Evolutionary conservation across 805 yeast genomes (phyloP).

Genomic region (Candida koratica): DNA sequence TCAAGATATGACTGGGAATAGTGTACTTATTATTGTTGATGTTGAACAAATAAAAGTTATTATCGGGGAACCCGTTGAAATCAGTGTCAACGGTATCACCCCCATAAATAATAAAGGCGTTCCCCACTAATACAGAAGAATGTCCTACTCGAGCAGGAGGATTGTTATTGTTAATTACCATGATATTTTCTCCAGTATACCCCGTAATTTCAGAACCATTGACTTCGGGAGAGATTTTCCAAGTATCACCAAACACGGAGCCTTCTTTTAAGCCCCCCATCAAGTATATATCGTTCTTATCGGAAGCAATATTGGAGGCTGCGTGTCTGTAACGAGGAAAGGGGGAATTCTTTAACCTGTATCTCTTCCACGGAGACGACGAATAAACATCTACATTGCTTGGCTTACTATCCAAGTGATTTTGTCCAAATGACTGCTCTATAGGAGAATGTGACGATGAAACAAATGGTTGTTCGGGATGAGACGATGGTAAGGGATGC

Average conservation of each 20-base stretch:
- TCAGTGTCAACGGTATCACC: slow-evolving; percentile 91
- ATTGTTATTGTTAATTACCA: slow-evolving; percentile 61
- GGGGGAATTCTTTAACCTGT: slow-evolving; percentile 68
- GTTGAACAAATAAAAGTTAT: slow-evolving; percentile 82
- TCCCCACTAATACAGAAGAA: slow-evolving; percentile 85
- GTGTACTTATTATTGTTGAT: slow-evolving; percentile 44
- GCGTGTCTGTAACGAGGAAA: slow-evolving; percentile 95
- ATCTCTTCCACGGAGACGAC: slow-evolving; percentile 62
- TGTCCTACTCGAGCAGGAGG: slow-evolving; percentile 98
- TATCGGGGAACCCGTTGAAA: slow-evolving; percentile 74
- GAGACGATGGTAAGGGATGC: neutral
- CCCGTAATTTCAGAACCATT: slow-evolving; percentile 20
- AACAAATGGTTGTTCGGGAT: slow-evolving; percentile 11
- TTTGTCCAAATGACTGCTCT: slow-evolving; percentile 2
- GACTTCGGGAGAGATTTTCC: slow-evolving; percentile 67
- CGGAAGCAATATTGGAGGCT: slow-evolving; percentile 71
- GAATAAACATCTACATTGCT: neutral
- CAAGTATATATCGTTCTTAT: slow-evolving; percentile 74
- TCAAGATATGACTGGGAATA: slow-evolving; percentile 40
- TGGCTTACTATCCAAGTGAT: neutral
- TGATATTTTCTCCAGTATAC: slow-evolving; percentile 31
- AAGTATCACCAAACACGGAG: slow-evolving; percentile 90
- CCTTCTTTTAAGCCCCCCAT: slow-evolving; percentile 96
- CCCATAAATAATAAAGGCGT: slow-evolving; percentile 91
- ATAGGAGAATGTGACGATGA: neutral